These are phyloP conservation scores for Solanum microdontum DNA, from an alignment of 257 asterid species.

Conservation along the genomic window DNA sequence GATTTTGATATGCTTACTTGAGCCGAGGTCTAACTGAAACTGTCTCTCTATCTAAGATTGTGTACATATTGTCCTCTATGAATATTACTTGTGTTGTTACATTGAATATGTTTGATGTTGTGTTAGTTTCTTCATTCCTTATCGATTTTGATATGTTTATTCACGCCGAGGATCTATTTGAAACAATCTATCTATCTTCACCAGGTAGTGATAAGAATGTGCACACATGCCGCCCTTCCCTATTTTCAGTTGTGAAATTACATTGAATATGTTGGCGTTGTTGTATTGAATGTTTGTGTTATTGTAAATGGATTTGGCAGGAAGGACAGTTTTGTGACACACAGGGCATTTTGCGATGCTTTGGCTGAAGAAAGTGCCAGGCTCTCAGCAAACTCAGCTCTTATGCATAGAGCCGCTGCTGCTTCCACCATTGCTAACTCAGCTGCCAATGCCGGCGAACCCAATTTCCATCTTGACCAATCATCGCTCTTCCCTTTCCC, in stretches of 20 bases:
- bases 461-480: slow-evolving; percentile 22
- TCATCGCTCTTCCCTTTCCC: slow-evolving; percentile 23
- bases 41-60: background rate
- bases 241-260: too few species aligned
- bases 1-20: background rate
- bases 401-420: background rate
- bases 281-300: background rate
- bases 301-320: slow-evolving; percentile 17
- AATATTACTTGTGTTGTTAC: background rate
- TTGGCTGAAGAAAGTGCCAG: slow-evolving; percentile 85
- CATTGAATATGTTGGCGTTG: background rate
- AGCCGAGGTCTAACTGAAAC: rapidly evolving
- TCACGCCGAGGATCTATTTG: background rate
- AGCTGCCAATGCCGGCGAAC: background rate
- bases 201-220: too few species aligned
- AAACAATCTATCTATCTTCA: too few species aligned
- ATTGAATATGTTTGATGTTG: background rate
- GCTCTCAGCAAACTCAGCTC: slow-evolving; percentile 51
- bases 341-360: slow-evolving; percentile 88
- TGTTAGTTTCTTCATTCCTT: background rate
- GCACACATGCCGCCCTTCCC: background rate
- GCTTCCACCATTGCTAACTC: slow-evolving; percentile 16
- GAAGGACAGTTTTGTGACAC: slow-evolving; percentile 82
- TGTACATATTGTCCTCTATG: too few species aligned
- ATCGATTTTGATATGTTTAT: background rate